Evolutionary conservation across 202 grass and related monocot genomes (phyloP), one percentile per base, ranked within the genome.

Genomic region (Schoenoplectus triqueter): DNA sequence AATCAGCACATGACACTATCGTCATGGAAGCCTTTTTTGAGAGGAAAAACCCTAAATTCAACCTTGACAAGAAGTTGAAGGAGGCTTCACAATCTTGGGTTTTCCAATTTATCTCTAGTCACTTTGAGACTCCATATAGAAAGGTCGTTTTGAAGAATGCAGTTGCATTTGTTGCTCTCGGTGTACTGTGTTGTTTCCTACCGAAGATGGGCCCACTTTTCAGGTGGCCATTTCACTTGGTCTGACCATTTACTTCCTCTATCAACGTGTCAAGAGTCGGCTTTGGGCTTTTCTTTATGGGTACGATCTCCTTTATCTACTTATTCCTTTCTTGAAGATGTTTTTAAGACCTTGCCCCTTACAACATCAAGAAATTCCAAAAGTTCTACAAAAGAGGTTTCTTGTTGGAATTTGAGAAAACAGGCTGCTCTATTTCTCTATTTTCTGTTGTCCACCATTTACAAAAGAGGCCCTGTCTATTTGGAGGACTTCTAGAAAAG

Each of bases 21-120:
- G 92, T 99, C 50, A 94, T 95, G 96, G 91, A 94, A 88, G 90
- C 91, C 84, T 99, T 99, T 84, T 87, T 90, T 73, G 88, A 99
- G 50, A 95, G 93, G 31, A 96, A 84, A 92, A 96, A 90, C 18
- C 96, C 93, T 62, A 99, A 92, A 99, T 44, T 92, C 64, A 69
- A 99, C 81, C n/a, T 96, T 49, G 88, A 94, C 77, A 99, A 92
- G 84, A 99, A 96, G 88, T 51, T 88, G 52, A 96, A 87, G 81
- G 93, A 99, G 49, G 82, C 91, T 78, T 91, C 41, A 78, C 90
- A 99, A 83, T 99, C 93, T 52, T 72, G 83, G 78, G 67, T 89
- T 20, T 77, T 96, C 66, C 94, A 94, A 80, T 89, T 88, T 74
- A 72, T 99, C 80, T 73, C 88, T 49, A 92, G 89, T 60, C 95